Evolutionary conservation across 805 yeast species (phyloP).

Genomic region (Wickerhamiella hasegawae): DNA sequence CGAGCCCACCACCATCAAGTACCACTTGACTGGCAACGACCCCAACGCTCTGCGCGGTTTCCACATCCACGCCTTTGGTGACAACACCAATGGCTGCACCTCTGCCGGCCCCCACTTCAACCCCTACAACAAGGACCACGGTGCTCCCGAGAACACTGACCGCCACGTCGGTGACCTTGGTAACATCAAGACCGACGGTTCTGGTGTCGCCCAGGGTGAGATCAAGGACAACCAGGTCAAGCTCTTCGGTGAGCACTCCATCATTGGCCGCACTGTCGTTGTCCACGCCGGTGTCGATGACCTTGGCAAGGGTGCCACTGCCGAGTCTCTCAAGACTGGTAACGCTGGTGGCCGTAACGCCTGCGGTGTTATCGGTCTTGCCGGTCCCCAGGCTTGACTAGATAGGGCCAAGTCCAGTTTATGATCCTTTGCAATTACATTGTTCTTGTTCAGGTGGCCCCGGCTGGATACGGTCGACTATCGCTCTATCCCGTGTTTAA

Average conservation of each 20-base stretch:
- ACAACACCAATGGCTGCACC: conserved; percentile 97
- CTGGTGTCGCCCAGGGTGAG: conserved; percentile 85
- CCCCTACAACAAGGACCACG: conserved; percentile 76
- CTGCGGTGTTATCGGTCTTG: conserved; percentile 89
- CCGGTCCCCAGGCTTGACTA: conserved; percentile 16
- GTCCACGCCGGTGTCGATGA: conserved; percentile 88
- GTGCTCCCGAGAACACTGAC: conserved; percentile 64
- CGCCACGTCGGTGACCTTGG: conserved; percentile 93
- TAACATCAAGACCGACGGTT: conserved; percentile 73
- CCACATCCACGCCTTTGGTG: conserved; percentile 98
- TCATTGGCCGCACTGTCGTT: conserved; percentile 90
- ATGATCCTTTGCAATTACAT: too few relatives aligned
- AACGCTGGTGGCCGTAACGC: conserved; percentile 98
- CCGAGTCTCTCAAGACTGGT: conserved; percentile 88
- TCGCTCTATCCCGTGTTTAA: too few relatives aligned
- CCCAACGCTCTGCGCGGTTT: conserved; percentile 71
- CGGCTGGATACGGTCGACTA: too few relatives aligned
- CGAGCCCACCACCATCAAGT: conserved; percentile 72
- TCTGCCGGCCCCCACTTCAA: conserved; percentile 97
- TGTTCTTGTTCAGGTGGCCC: too few relatives aligned
- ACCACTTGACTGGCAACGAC: conserved; percentile 72
- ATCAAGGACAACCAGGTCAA: conserved; percentile 63
- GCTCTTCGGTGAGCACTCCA: conserved; percentile 72
- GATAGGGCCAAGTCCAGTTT: not conserved
- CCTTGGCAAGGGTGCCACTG: conserved; percentile 84